Percentiles rank a stretch among this genome's conserved stretches.
phyloP scores from a whole-genome alignment of 2,329 filamentous ascomycete genomes.

The Aspergillus pseudotamarii region DNA sequence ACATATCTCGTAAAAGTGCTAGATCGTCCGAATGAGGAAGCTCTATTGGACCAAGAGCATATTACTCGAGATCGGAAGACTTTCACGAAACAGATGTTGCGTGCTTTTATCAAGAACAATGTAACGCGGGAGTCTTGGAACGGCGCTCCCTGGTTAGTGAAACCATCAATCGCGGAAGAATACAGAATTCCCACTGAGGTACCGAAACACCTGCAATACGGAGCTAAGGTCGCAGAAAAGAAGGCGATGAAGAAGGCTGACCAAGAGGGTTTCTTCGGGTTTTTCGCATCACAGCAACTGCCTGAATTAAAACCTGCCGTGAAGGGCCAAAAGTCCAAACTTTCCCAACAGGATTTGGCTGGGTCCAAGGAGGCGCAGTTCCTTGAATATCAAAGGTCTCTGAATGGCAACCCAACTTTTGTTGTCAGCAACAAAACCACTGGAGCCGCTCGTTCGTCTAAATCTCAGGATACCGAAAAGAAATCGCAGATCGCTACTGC shows the following conservation, averaged over 20 bases:
- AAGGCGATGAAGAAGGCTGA: constrained; percentile 68
- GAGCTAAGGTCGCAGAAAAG: constrained; percentile 75
- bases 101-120: constrained; percentile 92
- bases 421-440: constrained; percentile 32
- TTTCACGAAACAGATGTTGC: constrained; percentile 92
- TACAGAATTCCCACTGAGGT: constrained; percentile 89
- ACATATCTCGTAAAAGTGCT: constrained; percentile 80
- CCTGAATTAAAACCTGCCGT: constrained; percentile 74
- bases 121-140: constrained; percentile 91
- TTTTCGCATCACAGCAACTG: constrained; percentile 58
- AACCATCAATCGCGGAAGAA: constrained; percentile 76
- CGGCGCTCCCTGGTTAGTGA: constrained; percentile 96
- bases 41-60: constrained; percentile 77
- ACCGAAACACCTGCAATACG: constrained; percentile 78
- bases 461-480: constrained; percentile 37
- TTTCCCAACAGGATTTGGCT: constrained; percentile 48
- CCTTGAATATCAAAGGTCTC: constrained; percentile 51
- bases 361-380: constrained; percentile 50
- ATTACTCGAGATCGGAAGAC: constrained; percentile 85
- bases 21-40: constrained; percentile 69
- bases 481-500: constrained; percentile 36
- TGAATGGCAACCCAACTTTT: constrained; percentile 49
- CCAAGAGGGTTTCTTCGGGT: constrained; percentile 54
- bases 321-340: constrained; percentile 69
- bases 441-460: constrained; percentile 34